Evolutionary conservation across 768 basidiomycete genomes (phyloP).

Genomic region (Rhodosporidiobolus odoratus): DNA sequence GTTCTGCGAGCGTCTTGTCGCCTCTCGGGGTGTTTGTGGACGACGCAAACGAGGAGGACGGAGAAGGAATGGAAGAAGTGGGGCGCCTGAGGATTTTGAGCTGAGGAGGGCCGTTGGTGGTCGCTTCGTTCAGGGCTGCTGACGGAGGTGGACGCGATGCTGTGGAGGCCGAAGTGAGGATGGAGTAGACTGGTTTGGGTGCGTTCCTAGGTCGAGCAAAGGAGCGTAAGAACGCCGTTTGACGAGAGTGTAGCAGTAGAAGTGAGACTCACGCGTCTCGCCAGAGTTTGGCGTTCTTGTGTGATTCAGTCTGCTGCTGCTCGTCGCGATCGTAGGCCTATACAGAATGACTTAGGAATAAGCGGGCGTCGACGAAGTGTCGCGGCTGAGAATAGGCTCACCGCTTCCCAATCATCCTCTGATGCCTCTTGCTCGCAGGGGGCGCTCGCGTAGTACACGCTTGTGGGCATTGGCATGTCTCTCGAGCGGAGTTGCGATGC

Average conservation of each 20-base stretch:
- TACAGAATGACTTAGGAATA: too few species aligned
- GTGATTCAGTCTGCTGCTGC: neutral
- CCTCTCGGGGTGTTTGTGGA: neutral
- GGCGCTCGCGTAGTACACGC: too few species aligned
- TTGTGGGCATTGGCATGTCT: too few species aligned
- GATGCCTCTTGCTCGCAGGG: too few species aligned
- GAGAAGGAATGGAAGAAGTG: neutral
- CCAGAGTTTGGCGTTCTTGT: conserved; percentile 16
- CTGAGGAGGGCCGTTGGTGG: conserved; percentile 19
- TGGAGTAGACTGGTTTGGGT: conserved; percentile 3
- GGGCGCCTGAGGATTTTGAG: conserved; percentile 30
- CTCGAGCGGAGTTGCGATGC: too few species aligned
- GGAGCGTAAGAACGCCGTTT: neutral
- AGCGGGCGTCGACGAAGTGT: too few species aligned
- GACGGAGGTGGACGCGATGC: neutral
- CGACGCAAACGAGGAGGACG: neutral
- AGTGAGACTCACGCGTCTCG: conserved; percentile 10
- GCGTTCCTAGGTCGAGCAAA: conserved; percentile 1
- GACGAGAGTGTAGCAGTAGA: neutral
- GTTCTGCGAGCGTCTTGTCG: conserved; percentile 16
- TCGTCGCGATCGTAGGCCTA: conserved; percentile 18
- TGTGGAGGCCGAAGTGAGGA: conserved; percentile 1
- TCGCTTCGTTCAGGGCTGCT: conserved; percentile 10
- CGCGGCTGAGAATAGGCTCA: too few species aligned
- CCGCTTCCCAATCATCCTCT: too few species aligned